These are phyloP conservation scores for Acer negundo DNA, from an alignment of 345 rosid species.

Conservation along the genomic window DNA sequence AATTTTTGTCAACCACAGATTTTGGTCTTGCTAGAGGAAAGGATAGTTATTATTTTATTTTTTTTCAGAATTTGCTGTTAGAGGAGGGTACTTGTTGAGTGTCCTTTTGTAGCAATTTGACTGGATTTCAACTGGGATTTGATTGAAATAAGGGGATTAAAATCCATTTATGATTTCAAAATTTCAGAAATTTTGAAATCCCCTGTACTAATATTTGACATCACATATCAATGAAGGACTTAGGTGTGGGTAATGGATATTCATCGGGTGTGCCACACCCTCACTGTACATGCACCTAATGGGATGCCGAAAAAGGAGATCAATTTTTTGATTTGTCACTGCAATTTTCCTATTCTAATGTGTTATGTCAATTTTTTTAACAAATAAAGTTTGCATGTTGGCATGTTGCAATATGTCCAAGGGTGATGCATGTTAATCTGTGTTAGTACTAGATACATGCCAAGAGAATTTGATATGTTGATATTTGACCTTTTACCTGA, in stretches of 20 bases:
- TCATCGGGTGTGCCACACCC: background rate
- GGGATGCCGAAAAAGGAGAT: background rate
- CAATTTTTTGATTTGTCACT: background rate
- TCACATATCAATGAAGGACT: background rate
- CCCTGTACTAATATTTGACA: too few species aligned
- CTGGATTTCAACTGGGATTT: too few species aligned
- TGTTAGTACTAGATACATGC: background rate
- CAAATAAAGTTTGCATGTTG: background rate
- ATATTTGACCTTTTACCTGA: background rate
- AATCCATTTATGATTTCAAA: background rate
- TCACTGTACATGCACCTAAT: background rate
- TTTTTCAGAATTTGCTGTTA: background rate
- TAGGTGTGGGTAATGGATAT: background rate
- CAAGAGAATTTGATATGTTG: background rate
- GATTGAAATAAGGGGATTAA: too few species aligned
- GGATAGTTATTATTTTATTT: too few species aligned
- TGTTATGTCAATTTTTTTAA: background rate
- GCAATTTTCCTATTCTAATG: background rate
- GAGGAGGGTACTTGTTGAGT: too few species aligned
- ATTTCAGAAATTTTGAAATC: background rate
- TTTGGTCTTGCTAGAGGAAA: too few species aligned
- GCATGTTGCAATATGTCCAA: background rate
- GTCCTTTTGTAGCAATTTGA: too few species aligned
- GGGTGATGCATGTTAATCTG: background rate
- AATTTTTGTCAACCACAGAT: background rate